Evolutionary conservation across 1,284 basidiomycete genomes (phyloP), one percentile per base, ranked within the genome.

Genomic region (Kalmanozyma brasiliensis): DNA sequence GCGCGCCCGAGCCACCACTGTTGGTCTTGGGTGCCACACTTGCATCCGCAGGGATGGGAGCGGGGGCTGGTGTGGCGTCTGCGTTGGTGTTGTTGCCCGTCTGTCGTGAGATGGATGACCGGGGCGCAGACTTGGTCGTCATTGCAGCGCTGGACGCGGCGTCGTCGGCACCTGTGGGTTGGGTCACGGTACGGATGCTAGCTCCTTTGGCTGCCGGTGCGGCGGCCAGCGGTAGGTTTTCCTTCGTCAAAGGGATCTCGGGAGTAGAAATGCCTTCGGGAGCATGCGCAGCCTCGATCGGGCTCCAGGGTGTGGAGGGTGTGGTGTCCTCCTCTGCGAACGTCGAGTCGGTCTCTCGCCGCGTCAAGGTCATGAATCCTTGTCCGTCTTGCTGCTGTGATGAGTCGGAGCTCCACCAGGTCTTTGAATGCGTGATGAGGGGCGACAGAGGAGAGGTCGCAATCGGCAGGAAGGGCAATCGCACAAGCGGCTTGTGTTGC

Each of bases 381-480:
- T 49, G 44, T 17, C 38, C 57, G 3, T 55, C 49, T 16, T 53
- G 45, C 19, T 53, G 45, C 8, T 44, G 47, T 9, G 66, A 44
- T 13, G 52, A 16, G 8, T 47, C 42, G 1, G 49, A 35, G 13
- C 57, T 56, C 68, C 68, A 71, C 68, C 68, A 71, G 6, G 49
- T 51, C 51, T 64, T 71, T n/a, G 43, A 49, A 14, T 59, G 55
- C 8, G 29, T 44, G 0, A 34, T 41, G 3, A 78, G 75, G 4
- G 82, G 82, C 17, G 78, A 80, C 8, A 80, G 71, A 0, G 95
- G 94, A 0, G 91, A 90, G 0, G 92, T 97, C 0, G 94, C 94
- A 59, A 94, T 97, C 11, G 95, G 94, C 0, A 81, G 51, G 42
- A 96, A 96, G 77, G 90, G 90, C 0, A 93, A 91, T 78, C 96